Evolutionary conservation across 306 rosid genomes (phyloP), one percentile per base, ranked within the genome.

Genomic region (Potentilla sterilis): DNA sequence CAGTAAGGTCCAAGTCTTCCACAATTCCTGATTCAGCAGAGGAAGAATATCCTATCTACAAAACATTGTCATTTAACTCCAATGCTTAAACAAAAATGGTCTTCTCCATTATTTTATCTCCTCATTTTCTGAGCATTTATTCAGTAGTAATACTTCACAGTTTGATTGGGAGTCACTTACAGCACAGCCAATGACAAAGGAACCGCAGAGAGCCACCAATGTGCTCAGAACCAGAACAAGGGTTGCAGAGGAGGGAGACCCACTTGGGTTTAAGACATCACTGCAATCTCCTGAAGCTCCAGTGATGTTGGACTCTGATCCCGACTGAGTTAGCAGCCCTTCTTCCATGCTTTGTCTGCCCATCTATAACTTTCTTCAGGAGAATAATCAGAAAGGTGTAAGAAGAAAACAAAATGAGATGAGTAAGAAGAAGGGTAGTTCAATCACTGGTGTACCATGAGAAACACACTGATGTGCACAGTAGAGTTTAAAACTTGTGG

Each of bases 31-130:
- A 66, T 66, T 86, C 67, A 32, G 84, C 43, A 54, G 78, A 82
- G 19, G 89, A 80, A 19, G 89, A 68, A 68, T 61, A 83, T n/a
- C 82, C 84, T 13, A 24, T n/a, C 88, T 85, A 65, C 59, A 71
- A 80, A 76, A 12, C 54, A 55, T 48, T 32, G 28, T 6, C 62
- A n/a, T 18, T 52, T 61, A 28, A 28, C 28, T 28, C 28, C 28
- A 28, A 28, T 28, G 28, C 28, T 28, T 28, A 28, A 28, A 28
- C 28, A 28, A 28, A 28, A 28, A 28, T 28, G 28, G 28, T 28
- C 28, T 28, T 9, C 28, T 57, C 22, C 15, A 57, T 35, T n/a
- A 55, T 55, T 3, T 55, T 21, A 55, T 55, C 62, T 58, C 22
- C 24, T n/a, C n/a, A 6, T n/a, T 54, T n/a, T 54, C 61, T 15